Evolutionary conservation across 345 rosid genomes (phyloP).

Genomic region (Turnera subulata): DNA sequence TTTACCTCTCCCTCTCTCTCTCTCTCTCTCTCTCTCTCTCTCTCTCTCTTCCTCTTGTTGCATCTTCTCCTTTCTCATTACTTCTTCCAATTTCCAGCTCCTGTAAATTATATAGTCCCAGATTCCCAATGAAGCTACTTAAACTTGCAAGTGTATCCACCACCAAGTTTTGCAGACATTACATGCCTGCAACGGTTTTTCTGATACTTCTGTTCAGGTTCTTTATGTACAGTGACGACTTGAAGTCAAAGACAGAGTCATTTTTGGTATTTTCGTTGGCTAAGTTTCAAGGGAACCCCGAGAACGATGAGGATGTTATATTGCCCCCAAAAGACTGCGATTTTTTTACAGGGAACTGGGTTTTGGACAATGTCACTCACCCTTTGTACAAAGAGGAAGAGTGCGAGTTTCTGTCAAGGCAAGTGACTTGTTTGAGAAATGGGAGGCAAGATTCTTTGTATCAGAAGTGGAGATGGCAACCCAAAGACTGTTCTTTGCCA

Average conservation of each 20-base stretch:
- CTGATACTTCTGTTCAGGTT: slow-evolving; percentile 9
- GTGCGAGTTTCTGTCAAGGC: slow-evolving; percentile 22
- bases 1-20: too few species aligned
- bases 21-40: too few species aligned
- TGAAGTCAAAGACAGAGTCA: slow-evolving; percentile 5
- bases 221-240: slow-evolving; percentile 7
- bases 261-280: neutral
- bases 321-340: slow-evolving; percentile 19
- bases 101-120: too few species aligned
- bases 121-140: too few species aligned
- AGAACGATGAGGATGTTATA: slow-evolving; percentile 1
- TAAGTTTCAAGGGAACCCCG: neutral
- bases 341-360: slow-evolving; percentile 25
- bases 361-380: slow-evolving; percentile 18
- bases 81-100: too few species aligned
- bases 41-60: too few species aligned
- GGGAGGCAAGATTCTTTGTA: slow-evolving; percentile 25
- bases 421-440: slow-evolving; percentile 27
- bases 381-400: slow-evolving; percentile 24
- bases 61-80: too few species aligned
- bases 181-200: slow-evolving; percentile 1
- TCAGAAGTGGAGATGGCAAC: slow-evolving; percentile 35
- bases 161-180: neutral
- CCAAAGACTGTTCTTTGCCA: slow-evolving; percentile 28
- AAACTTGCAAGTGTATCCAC: too few species aligned